Evolutionary conservation across 75 land plant species (phyloP).

Genomic region (Sequoia sempervirens): DNA sequence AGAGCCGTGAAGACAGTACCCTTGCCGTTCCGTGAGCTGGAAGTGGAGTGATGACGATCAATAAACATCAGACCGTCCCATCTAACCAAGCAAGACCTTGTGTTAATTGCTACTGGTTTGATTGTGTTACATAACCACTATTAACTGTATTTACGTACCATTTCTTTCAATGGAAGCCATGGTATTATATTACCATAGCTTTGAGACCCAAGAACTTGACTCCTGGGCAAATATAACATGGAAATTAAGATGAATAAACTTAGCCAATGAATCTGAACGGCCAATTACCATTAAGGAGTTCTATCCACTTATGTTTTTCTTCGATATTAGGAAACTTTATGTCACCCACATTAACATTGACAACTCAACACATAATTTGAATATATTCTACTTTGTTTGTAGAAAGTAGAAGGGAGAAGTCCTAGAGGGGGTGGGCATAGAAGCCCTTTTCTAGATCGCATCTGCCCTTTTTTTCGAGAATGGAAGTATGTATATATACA

Average conservation of each 20-base stretch:
- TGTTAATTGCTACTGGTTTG: background rate
- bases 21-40: constrained; percentile 57
- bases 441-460: too few relatives aligned
- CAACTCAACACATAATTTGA: too few relatives aligned
- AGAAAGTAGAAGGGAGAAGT: too few relatives aligned
- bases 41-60: constrained; percentile 28
- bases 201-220: background rate
- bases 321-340: too few relatives aligned
- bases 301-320: too few relatives aligned
- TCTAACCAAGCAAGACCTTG: background rate
- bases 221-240: background rate
- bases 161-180: background rate
- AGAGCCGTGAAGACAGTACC: constrained; percentile 73
- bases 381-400: too few relatives aligned
- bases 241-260: too few relatives aligned
- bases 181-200: background rate
- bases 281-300: background rate
- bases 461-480: too few relatives aligned
- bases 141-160: background rate
- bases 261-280: background rate
- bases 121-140: background rate
- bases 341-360: too few relatives aligned
- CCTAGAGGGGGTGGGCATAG: too few relatives aligned
- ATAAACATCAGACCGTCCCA: background rate
- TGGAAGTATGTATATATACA: too few relatives aligned